Conservation (phyloP, 495 filamentous ascomycete species). For the Penicillium robsamsonii region DNA sequence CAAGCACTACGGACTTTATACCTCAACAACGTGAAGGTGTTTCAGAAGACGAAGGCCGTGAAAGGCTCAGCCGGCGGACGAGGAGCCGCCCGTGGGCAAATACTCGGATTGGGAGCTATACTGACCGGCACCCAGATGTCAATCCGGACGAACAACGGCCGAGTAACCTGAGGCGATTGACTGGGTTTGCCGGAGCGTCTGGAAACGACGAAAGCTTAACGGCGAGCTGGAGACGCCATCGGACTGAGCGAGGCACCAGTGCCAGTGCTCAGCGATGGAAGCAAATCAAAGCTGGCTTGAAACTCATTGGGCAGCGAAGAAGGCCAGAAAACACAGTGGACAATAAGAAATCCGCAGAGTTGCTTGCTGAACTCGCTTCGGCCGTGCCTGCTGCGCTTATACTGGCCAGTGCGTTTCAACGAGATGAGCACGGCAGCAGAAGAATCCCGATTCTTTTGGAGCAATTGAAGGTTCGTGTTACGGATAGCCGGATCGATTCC, state of each 20-base stretch:
- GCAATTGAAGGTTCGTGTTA: slow-evolving; percentile 86
- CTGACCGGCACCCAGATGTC: slow-evolving; percentile 40
- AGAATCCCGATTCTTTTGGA: slow-evolving; percentile 92
- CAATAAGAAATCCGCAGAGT: slow-evolving; percentile 90
- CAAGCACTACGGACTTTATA: slow-evolving; percentile 64
- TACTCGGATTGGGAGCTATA: slow-evolving; percentile 56
- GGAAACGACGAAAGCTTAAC: slow-evolving; percentile 52
- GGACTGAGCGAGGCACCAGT: slow-evolving; percentile 63
- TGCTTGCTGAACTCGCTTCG: slow-evolving; percentile 92
- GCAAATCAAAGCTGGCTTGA: slow-evolving; percentile 79
- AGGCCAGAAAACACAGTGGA: slow-evolving; percentile 83
- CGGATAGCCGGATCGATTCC: slow-evolving; percentile 68
- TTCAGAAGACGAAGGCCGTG: slow-evolving; percentile 87
- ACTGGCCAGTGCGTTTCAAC: slow-evolving; percentile 92
- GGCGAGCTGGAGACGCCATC: slow-evolving; percentile 53
- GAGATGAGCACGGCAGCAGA: slow-evolving; percentile 93
- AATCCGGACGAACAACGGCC: slow-evolving; percentile 57
- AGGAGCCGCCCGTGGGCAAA: slow-evolving; percentile 53
- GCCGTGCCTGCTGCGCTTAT: slow-evolving; percentile 90
- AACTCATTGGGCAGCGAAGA: slow-evolving; percentile 72
- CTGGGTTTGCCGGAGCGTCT: slow-evolving; percentile 61
- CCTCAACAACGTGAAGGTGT: slow-evolving; percentile 67
- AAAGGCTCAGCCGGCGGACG: slow-evolving; percentile 62
- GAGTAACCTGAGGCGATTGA: slow-evolving; percentile 72
- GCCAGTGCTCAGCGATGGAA: slow-evolving; percentile 83